These are phyloP conservation scores for Talaromyces sp. DNA, from an alignment of 2,329 filamentous ascomycete genomes.

Conservation along the genomic window DNA sequence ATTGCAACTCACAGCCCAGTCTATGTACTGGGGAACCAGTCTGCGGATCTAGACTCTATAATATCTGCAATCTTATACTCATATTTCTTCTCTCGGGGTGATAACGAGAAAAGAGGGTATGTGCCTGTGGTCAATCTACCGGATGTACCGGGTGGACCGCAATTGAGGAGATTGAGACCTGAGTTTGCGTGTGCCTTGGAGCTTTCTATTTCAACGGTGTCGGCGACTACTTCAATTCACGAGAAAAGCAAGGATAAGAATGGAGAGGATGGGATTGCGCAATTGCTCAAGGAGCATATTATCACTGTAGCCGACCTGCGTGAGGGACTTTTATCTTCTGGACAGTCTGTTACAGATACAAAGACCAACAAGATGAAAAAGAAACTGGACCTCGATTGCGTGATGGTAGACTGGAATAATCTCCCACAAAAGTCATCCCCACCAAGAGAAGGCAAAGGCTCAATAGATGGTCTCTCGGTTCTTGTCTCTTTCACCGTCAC, in stretches of 20 bases:
- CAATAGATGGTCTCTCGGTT: slow-evolving; percentile 44
- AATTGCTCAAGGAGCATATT: slow-evolving; percentile 30
- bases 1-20: slow-evolving; percentile 22
- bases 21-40: slow-evolving; percentile 42
- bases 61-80: slow-evolving; percentile 57
- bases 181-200: slow-evolving; percentile 55
- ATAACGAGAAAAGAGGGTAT: slow-evolving; percentile 34
- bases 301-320: slow-evolving; percentile 39
- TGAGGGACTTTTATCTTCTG: slow-evolving; percentile 6
- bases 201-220: slow-evolving; percentile 36
- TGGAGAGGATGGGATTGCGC: slow-evolving; percentile 21
- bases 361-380: not conserved
- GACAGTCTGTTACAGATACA: slow-evolving; percentile 23
- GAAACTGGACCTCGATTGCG: slow-evolving; percentile 7
- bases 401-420: slow-evolving; percentile 44
- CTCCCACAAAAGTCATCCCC: slow-evolving; percentile 46
- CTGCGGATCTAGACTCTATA: slow-evolving; percentile 59
- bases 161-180: slow-evolving; percentile 51
- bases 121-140: slow-evolving; percentile 57
- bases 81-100: slow-evolving; percentile 48
- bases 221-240: not conserved
- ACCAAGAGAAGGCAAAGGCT: slow-evolving; percentile 39
- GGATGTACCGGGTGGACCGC: slow-evolving; percentile 38
- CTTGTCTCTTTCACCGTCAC: slow-evolving; percentile 37
- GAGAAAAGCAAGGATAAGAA: not conserved